Evolutionary conservation across 352 stramenopile genomes (phyloP), one percentile per base, ranked within the genome.

Genomic region (Globisporangium yorkense): DNA sequence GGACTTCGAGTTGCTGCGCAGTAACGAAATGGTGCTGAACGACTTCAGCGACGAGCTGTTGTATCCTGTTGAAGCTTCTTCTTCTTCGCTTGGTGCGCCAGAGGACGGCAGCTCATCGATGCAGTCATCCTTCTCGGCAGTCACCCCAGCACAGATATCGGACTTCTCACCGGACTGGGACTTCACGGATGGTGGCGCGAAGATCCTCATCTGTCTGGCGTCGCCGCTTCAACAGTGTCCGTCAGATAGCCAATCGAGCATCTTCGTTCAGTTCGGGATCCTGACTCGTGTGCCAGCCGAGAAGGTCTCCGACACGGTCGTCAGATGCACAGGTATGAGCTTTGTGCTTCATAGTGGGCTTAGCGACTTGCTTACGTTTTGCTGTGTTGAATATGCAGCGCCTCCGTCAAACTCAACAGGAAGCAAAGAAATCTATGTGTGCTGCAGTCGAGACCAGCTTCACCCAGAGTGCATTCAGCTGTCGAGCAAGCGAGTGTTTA

Each of bases 141-240:
- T 76, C 51, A 61, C 68, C n/a, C 52, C 68, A 35, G 57, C 83
- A 15, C 63, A 75, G 46, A 92, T 94, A 33, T 87, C 77, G 1
- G 85, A 94, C 55, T 94, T 89, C 56, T 92, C 85, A 3, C 85
- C 85, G 3, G 83, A 91, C 35, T 95, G 85, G 85, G 85, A 93
- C 58, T 90, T 89, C 56, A 56, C 66, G 50, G 57, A 80, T 15
- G 85, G 85, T 20, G 85, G 85, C 20, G 81, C 85, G 20, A 95
- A 95, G 61, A 70, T 95, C 20, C 57, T 95, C n/a, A 80, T 95
- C 16, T 95, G 85, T 39, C 56, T 92, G 6, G 78, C 74, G 35
- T 57, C 76, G 24, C 75, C 72, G 15, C 61, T 91, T 21, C 61
- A 71, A 15, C 43, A 71, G 9, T 56, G 47, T 40, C n/a, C 55